Evolutionary conservation across 495 filamentous ascomycete species (phyloP), one percentile per base, ranked within the genome.

Genomic region (Aspergillus hancockii): DNA sequence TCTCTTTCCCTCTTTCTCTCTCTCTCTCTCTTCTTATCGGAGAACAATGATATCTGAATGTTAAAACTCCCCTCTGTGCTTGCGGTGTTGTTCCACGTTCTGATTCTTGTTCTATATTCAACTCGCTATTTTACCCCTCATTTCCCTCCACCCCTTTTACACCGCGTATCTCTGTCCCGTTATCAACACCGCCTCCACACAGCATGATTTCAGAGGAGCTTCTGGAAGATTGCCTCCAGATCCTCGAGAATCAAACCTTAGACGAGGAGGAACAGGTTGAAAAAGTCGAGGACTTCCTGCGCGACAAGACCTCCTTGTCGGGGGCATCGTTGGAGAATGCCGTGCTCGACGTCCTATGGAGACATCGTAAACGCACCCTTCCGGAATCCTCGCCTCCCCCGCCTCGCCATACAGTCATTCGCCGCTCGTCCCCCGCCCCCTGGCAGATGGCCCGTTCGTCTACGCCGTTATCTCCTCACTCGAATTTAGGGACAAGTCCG

Each of bases 241-340:
- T 97, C 69, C 86, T 99, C 47, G 86, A 93, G 75, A 90, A 97
- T 72, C 75, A 84, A 58, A 79, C 74, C 54, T 76, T 97, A 23
- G 91, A 96, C 62, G 95, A 98, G 65, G 95, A 99, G 69, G 95
- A 98, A 60, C 95, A 92, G 79, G 90, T 88, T 3, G 95, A 99
- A 71, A 92, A 88, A 74, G 79, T 97, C 52, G 92, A 96, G 70
- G 90, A 93, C 62, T 79, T 96, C 21, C 79, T 98, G 59, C 86
- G 86, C 71, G 87, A 85, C 57, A 88, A 92, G 75, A 92, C 91
- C 8, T 82, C 81, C 16, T 75, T 98, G 54, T 83, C 80, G 10
- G 93, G 92, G n/a, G 75, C 86, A 60, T 77, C 86, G 18, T 80
- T 99, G 46, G 95, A 98, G 70, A 92, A 97, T 78, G 88, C 89